Base-by-base conservation (phyloP, 2,329 filamentous ascomycete species). In the Diaporthe humulicola region DNA sequence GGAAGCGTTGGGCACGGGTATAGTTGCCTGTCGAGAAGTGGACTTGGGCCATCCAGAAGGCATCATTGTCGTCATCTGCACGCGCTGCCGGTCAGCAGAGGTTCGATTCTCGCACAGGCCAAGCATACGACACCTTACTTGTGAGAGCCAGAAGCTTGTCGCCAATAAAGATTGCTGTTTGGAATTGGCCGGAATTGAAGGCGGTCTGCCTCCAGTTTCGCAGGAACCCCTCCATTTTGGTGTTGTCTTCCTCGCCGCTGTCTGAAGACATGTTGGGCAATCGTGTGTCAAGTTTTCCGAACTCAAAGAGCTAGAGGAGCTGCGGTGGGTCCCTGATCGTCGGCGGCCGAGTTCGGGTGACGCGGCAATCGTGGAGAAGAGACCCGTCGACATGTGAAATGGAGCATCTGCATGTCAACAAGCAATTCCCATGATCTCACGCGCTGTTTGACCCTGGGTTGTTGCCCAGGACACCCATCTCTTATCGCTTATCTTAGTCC, bases 11-110 rank as follows among this genome's bases (percentile, higher is more conserved):
- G 3, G 97, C 96, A 80, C 97, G 94, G 12, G 94, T 97, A 84
- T 98, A 98, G 87, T 98, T 98, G 79, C 95, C 96, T 66, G 95
- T 97, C 70, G 93, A 94, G 85, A 98, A 99, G 85, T 99, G 96
- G 50, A 98, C 95, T 85, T 98, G 96, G n/a, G 97, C 97, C 57
- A 99, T 93, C 93, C 95, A 98, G 82, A 98, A 98, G 54, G 96
- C 96, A 83, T 99, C 97, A 78, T 95, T 93, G 81, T 98, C 95
- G 83, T 96, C 94, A 81, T 96, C 97, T 98, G 78, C 12, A 36
- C 19, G 52, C 75, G 40, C 78, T 70, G 76, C 56, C 50, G 73
- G 70, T 75, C 10, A 61, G 71, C 61, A 73, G 78, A 58, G 19
- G 25, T 54, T 22, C 38, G 71, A 17, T 48, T 50, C 14, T 30